Evolutionary conservation across 805 yeast species (phyloP).

Genomic region (Monosporozyma yasuniensis): DNA sequence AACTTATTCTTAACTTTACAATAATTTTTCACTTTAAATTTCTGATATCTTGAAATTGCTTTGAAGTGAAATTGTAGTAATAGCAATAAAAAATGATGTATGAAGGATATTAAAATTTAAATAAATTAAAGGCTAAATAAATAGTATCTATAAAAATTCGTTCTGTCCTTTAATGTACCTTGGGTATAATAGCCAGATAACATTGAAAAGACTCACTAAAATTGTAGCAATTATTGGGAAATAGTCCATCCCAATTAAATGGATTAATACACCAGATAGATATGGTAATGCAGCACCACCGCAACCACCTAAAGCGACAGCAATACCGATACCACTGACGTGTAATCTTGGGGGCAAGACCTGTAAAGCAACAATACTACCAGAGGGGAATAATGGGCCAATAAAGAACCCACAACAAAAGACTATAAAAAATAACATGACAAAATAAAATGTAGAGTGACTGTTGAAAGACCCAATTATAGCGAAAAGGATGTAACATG

Average conservation of each 20-base stretch:
- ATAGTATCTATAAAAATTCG: constrained; percentile 12
- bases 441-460: constrained; percentile 14
- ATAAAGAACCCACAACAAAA: constrained; percentile 49
- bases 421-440: constrained; percentile 17
- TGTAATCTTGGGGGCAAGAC: constrained; percentile 52
- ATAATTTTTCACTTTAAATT: background rate
- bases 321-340: constrained; percentile 61
- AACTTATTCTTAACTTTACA: background rate
- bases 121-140: too few relatives aligned
- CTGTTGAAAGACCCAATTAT: constrained; percentile 15
- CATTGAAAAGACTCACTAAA: constrained; percentile 14
- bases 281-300: constrained; percentile 76
- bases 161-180: constrained; percentile 17
- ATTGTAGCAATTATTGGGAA: constrained; percentile 24
- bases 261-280: constrained; percentile 40
- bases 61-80: background rate
- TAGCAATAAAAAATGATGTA: background rate
- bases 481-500: constrained; percentile 29
- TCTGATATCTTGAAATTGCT: background rate
- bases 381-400: constrained; percentile 70
- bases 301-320: constrained; percentile 72
- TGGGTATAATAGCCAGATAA: constrained; percentile 25
- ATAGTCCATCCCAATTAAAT: constrained; percentile 20
- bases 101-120: background rate
- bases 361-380: constrained; percentile 54